phyloP scores from a whole-genome alignment of 305 asterid species.

The Striga hermonthica region DNA sequence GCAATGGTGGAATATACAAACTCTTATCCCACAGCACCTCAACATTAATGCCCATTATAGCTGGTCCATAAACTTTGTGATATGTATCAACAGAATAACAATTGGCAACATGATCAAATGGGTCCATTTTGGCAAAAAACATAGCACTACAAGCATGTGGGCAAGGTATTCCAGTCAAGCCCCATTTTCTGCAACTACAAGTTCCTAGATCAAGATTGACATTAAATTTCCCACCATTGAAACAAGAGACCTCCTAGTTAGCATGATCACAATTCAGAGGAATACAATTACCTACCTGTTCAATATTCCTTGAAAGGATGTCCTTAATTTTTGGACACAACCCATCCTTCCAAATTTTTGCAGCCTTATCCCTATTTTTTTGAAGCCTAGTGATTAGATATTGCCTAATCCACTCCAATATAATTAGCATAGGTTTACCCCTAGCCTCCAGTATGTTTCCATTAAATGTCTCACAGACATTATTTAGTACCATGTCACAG shows the following conservation, averaged over 20 bases:
- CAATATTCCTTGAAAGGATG: not conserved
- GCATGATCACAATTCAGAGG: not conserved
- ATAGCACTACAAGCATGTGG: not conserved
- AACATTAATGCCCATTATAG: not conserved
- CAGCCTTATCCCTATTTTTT: not conserved
- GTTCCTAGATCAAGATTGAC: not conserved
- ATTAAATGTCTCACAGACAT: not conserved
- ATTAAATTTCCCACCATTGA: not conserved
- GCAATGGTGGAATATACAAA: not conserved
- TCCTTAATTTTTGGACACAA: not conserved
- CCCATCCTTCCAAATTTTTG: not conserved
- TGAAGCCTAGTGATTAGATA: not conserved
- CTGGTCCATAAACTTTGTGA: not conserved
- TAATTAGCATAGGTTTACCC: not conserved
- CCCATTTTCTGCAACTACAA: not conserved
- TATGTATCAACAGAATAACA: not conserved
- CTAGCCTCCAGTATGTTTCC: not conserved
- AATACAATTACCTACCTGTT: not conserved
- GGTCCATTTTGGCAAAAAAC: not conserved
- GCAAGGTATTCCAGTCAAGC: not conserved
- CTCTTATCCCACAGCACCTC: not conserved
- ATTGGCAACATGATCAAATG: not conserved
- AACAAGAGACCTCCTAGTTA: not conserved
- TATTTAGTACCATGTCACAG: conserved; percentile 8
- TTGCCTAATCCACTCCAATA: not conserved